Percentiles rank a stretch among this genome's conserved stretches.
Evolutionary conservation across 768 basidiomycete genomes (phyloP).

Genomic region (Leucocoprinus leucothites): DNA sequence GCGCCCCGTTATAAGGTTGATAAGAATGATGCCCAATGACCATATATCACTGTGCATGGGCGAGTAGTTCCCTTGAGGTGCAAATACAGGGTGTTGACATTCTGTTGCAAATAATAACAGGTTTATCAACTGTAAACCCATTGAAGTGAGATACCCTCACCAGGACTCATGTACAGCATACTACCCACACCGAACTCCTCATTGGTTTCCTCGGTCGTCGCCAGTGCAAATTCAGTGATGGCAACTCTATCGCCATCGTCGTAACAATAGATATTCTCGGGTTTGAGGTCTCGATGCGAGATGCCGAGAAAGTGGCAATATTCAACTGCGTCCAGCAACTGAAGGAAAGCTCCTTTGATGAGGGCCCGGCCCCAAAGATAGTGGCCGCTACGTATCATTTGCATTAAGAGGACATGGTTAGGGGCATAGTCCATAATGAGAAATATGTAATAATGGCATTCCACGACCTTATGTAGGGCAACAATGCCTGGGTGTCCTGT

Average conservation of each 20-base stretch:
- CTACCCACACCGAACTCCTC: constrained; percentile 94
- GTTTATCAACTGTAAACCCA: constrained; percentile 6
- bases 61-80: constrained; percentile 78
- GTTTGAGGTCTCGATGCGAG: constrained; percentile 97
- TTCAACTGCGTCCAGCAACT: constrained; percentile 92
- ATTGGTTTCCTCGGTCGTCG: constrained; percentile 84
- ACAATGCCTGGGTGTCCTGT: constrained; percentile 84
- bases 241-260: constrained; percentile 77
- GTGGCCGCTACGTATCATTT: constrained; percentile 78
- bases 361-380: constrained; percentile 87
- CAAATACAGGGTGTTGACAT: constrained; percentile 84
- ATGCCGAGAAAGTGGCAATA: constrained; percentile 93
- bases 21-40: constrained; percentile 95
- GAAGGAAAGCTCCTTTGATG: constrained; percentile 91
- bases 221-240: constrained; percentile 94
- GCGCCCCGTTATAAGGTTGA: constrained; percentile 93
- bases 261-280: constrained; percentile 92
- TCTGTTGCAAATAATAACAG: constrained; percentile 44
- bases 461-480: constrained; percentile 87
- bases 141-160: constrained; percentile 33
- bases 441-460: constrained; percentile 80
- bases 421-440: constrained; percentile 94
- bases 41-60: constrained; percentile 92
- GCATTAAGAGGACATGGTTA: constrained; percentile 92
- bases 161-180: constrained; percentile 97